Evolutionary conservation across 768 basidiomycete genomes (phyloP), one percentile per base, ranked within the genome.

Genomic region (Boletus sp.): DNA sequence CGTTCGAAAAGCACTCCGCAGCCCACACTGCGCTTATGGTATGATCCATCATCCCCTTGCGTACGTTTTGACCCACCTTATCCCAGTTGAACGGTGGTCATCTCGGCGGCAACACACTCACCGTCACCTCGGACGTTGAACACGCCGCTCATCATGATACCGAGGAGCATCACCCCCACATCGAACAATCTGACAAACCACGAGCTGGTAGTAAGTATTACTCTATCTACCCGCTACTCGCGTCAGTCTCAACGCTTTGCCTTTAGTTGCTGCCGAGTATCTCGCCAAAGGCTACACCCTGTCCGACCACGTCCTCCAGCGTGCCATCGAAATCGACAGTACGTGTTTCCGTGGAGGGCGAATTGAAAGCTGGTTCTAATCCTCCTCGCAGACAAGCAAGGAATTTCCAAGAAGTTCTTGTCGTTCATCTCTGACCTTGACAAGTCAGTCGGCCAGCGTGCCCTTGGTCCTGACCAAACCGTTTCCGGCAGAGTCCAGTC

Each of bases 121-220:
- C 73, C 10, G 92, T 98, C 50, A 80, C 83, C 8, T 88, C 89
- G 15, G 85, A 90, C 15, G 72, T 72, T 2, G 80, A 77, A 25
- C 84, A 86, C 57, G 68, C 75, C 15, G 83, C 84, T 48, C 80
- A 84, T 19, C 75, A 77, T 11, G 76, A 80, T 27, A 48, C 61
- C 15, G 70, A 75, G 9, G 68, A 73, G 8, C 70, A 73, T 7
- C 70, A 73, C 23, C 40, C 66, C 64, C 51, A 72, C 75, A 4
- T 90, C 63, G 83, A 88, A 15, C 94, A 97, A 73, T 80, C 85
- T 37, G 93, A 96, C 72, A 99, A 99, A 75, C 96, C 96, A 2
- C 77, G 90, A 30, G 88, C 90, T 17, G 90, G 84, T 42, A 91
- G 88, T 90, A 62, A 63, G 85, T 73, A 7, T 1, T 17, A 1